Base-by-base conservation (phyloP, 352 stramenopile genomes). In the Phytophthora quininea region DNA sequence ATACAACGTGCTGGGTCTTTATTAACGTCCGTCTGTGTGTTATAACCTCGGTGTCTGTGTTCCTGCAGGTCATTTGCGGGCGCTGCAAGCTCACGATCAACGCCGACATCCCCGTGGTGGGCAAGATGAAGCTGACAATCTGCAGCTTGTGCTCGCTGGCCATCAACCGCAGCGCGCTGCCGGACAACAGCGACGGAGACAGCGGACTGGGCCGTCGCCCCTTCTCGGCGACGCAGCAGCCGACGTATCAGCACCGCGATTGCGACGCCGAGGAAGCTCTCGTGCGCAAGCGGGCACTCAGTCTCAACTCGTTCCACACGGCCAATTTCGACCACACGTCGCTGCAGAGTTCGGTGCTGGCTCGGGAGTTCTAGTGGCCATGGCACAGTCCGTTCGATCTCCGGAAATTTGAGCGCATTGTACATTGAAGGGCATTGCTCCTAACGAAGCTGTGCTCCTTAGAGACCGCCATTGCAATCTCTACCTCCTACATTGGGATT, bases 61-160 rank as follows among this genome's bases (percentile, higher is more conserved):
- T 50, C 14, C 37, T 68, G 48, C 29, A 85, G 77, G 77, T 90
- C 62, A 88, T 94, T 56, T 94, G 86, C 53, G 61, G 80, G 1
- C 76, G 79, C 24, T 94, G 86, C 66, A 92, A 92, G 60, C 55
- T 89, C 31, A 87, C 70, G 27, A 90, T 94, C 66, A 81, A 85
- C 55, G 86, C 86, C n/a, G 84, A 94, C 29, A 91, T 94, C 47
- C 84, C 86, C 15, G 84, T 94, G 19, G 86, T 92, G 15, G 86
- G 86, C 52, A 90, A 86, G 69, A 92, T 94, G 86, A 94, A 94
- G 72, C 79, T 94, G 33, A 94, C 86, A 54, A 94, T 94, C 54
- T 94, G 86, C 71, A 91, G 76, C 27, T 40, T 94, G 9, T 94
- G 86, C 71, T 88, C 86, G 52, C 70, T 92, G 38, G 77, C 82